Evolutionary conservation across 805 yeast species (phyloP), one percentile per base, ranked within the genome.

Genomic region (Candida pseudoglaebosa): DNA sequence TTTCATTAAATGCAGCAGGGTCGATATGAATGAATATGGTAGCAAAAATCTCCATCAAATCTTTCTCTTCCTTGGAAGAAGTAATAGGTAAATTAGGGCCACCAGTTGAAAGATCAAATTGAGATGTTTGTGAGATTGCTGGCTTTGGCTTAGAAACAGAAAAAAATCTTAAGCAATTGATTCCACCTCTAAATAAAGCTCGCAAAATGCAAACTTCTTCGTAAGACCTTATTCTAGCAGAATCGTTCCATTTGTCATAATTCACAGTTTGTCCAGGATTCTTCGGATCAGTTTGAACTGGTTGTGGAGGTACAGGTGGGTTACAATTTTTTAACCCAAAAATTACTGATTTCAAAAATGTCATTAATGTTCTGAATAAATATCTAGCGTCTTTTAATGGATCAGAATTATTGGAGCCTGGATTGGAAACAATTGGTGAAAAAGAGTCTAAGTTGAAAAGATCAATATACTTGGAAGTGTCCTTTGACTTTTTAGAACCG

Each of bases 1-100:
- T 83, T 61, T 93, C 99, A 57, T 87, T 90, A 61, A 95, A 95
- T 0, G 97, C 85, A 1, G 98, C 89, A 15, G 95, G 90, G 54
- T 95, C 99, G 39, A 95, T 77, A 55, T 88, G 95, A 48, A 89
- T 86, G 61, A 88, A 93, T 50, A 93, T 86, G 1, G 95, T 84
- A 0, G 96, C 96, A 56, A 93, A 79, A 3, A 89, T 82, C 54
- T 95, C 99, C 96, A 93, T 89, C 41, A 90, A 67, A 51, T 93
- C 99, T 50, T 90, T 88, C 42, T 90, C 96, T 53, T 91, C 98
- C 49, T 88, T 89, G 1, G 95, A 80, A 0, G 95, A 85, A 1
- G 90, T 79, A 9, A 87, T 84, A 3, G 96, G 95, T 28, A 86
- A 62, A 41, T 83, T 83, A 4, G 95, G 91, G 6, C 89, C 91